phyloP scores from a whole-genome alignment of 768 basidiomycete genomes.

The Trametes coccinea region DNA sequence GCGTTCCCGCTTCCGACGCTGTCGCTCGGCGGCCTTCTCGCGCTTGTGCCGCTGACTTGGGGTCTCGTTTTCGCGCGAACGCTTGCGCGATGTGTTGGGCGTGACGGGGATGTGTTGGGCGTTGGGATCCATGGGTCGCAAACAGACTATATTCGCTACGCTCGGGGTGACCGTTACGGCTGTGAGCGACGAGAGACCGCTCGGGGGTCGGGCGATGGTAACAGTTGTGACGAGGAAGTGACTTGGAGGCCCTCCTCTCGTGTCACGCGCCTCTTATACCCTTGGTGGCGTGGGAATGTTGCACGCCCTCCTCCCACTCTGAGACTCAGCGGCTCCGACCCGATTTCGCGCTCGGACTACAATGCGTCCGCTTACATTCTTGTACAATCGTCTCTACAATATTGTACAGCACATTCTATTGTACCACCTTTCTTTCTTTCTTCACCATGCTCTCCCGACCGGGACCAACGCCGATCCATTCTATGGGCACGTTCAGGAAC shows the following conservation, averaged over 20 bases:
- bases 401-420: conserved; percentile 8
- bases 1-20: conserved; percentile 80
- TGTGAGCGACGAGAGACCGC: conserved; percentile 14
- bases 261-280: conserved; percentile 35
- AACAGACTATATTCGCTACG: conserved; percentile 22
- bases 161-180: conserved; percentile 21
- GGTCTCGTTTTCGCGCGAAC: conserved; percentile 72
- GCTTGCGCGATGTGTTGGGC: conserved; percentile 45
- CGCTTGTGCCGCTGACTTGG: conserved; percentile 72
- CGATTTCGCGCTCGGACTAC: not conserved
- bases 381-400: not conserved
- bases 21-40: conserved; percentile 85
- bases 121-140: conserved; percentile 27
- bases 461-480: conserved; percentile 96
- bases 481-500: conserved; percentile 68
- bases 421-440: conserved; percentile 22
- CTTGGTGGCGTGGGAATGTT: conserved; percentile 30
- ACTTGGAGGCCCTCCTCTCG: conserved; percentile 19
- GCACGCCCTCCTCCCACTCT: not conserved
- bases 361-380: not conserved
- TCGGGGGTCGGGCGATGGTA: conserved; percentile 27
- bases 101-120: conserved; percentile 23
- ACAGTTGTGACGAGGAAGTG: conserved; percentile 38
- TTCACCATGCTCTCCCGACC: conserved; percentile 75
- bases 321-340: conserved; percentile 13